Evolutionary conservation across 2,329 filamentous ascomycete genomes (phyloP).

Genomic region (Aspergillus pseudotamarii): DNA sequence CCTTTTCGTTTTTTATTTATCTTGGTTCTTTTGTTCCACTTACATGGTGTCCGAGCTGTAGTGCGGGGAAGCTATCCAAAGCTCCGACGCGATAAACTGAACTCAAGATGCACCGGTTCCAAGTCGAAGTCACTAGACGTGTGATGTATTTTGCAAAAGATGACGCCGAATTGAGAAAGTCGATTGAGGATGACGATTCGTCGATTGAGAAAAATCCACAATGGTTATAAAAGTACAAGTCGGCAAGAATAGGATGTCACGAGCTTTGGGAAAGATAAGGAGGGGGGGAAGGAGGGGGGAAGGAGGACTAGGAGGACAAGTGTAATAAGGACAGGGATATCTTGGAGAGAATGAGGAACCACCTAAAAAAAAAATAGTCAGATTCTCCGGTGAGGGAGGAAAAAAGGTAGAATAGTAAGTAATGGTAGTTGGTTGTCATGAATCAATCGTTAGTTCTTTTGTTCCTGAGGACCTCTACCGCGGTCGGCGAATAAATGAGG

Average conservation of each 20-base stretch:
- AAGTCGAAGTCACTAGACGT: not conserved
- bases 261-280: not conserved
- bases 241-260: not conserved
- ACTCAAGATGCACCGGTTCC: not conserved
- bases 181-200: not conserved
- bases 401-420: not conserved
- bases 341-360: not conserved
- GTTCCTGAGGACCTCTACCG: not conserved
- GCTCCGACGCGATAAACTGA: not conserved
- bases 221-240: slow-evolving; percentile 2
- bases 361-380: not conserved
- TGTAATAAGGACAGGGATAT: not conserved
- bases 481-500: not conserved
- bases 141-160: not conserved
- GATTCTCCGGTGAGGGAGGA: not conserved
- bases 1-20: not conserved
- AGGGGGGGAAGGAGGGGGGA: not conserved
- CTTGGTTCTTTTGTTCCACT: slow-evolving; percentile 10
- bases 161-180: not conserved
- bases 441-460: not conserved
- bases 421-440: not conserved
- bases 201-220: not conserved
- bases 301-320: not conserved
- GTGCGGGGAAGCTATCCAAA: slow-evolving; percentile 23
- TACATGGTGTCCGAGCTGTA: slow-evolving; percentile 22